Conservation (phyloP, 352 stramenopile species). For the Globisporangium paroecandrum region DNA sequence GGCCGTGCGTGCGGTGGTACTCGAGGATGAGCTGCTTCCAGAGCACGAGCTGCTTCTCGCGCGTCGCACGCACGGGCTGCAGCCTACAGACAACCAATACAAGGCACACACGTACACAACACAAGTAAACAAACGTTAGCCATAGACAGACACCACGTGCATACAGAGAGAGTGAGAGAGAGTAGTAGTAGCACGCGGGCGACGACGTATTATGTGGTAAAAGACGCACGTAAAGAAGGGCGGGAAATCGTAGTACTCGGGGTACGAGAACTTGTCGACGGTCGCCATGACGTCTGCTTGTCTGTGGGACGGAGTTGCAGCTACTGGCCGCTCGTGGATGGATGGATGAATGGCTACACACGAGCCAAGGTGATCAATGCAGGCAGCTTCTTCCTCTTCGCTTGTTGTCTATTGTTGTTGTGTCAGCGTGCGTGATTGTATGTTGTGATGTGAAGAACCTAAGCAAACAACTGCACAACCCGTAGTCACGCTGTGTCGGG, state of each 20-base stretch:
- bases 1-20: conserved; percentile 72
- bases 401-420: background rate
- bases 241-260: conserved; percentile 85
- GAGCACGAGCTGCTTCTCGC: conserved; percentile 84
- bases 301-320: background rate
- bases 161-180: background rate
- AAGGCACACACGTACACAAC: no score
- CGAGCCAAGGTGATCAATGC: background rate
- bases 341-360: background rate
- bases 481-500: no score
- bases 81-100: conserved; percentile 27
- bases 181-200: no score
- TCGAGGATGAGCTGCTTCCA: conserved; percentile 86
- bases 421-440: no score
- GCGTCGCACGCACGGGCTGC: conserved; percentile 75
- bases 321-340: background rate
- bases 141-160: background rate
- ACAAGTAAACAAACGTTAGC: background rate
- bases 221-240: conserved; percentile 76
- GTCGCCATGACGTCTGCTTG: conserved; percentile 13
- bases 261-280: conserved; percentile 78
- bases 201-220: no score
- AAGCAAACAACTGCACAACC: no score
- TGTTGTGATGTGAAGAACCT: no score
- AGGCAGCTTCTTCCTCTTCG: background rate